Base-by-base conservation (phyloP, 164 flowering plant species). In the Umbilicus rupestris region DNA sequence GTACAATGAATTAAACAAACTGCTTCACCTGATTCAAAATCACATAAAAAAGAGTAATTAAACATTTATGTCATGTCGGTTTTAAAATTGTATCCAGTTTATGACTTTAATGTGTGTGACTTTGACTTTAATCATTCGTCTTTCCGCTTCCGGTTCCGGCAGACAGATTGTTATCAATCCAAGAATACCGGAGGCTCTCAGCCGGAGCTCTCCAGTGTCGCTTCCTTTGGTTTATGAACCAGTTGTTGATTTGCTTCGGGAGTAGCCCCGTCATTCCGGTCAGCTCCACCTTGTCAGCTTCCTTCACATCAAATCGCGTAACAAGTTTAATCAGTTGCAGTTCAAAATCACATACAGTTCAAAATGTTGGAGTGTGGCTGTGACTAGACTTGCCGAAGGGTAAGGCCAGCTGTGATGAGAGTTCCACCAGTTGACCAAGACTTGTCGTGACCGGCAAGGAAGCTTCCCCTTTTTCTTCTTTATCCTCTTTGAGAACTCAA, bases 171-270 rank as follows among this genome's bases (percentile, higher is more conserved):
- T 55, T 55, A 35, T 81, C 81, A 84, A 74, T 76, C 0, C 80
- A 64, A 0, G 80, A 78, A 37, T 81, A 80, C 15, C 74, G 87
- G 85, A 83, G 80, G 76, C 74, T 81, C 77, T 86, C 92, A 0
- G 89, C 75, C 8, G 87, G 85, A 55, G 31, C 28, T 57, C 82
- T 86, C 92, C 92, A 86, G 60, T 86, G 92, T 0, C 92, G 82
- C 75, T 84, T 86, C 64, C 91, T 37, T 47, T 86, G 91, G 64
- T 86, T 86, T 64, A 83, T 86, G 63, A 86, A 86, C 91, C 91
- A 86, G 42, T 86, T 86, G 73, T 83, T 86, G 20, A 86, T 86
- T 64, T 86, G 91, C 75, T 79, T 86, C 76, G 77, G 88, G 62
- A 84, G 87, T 31, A 86, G 69, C 3, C 88, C 87, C n/a, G 88